phyloP scores from a whole-genome alignment of 495 filamentous ascomycete species.

The Pyrenula aspistea region DNA sequence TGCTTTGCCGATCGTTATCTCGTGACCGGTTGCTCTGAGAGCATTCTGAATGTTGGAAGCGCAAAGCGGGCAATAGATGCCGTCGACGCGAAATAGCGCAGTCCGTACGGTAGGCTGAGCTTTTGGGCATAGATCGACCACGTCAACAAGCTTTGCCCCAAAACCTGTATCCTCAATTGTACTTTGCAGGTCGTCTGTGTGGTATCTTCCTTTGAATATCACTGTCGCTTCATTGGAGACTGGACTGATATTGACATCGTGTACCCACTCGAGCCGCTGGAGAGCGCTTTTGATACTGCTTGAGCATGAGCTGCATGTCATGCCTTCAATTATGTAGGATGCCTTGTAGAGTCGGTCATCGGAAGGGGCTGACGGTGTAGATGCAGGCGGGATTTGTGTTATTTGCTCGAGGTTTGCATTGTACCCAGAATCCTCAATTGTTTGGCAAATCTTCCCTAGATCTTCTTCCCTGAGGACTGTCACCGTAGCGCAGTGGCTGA shows the following conservation, averaged over 20 bases:
- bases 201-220: constrained; percentile 42
- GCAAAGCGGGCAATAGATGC: constrained; percentile 85
- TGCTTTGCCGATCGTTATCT: constrained; percentile 32
- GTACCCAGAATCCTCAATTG: constrained; percentile 45
- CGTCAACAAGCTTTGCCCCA: constrained; percentile 35
- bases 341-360: constrained; percentile 30
- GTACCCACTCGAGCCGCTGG: constrained; percentile 49
- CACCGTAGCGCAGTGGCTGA: constrained; percentile 45
- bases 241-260: constrained; percentile 53
- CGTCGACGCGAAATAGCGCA: constrained; percentile 56
- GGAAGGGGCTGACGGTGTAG: not conserved
- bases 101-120: constrained; percentile 24
- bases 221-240: constrained; percentile 61
- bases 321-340: constrained; percentile 62
- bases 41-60: constrained; percentile 45
- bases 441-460: constrained; percentile 29
- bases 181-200: constrained; percentile 46
- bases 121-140: constrained; percentile 24
- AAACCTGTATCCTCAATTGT: constrained; percentile 75
- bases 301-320: constrained; percentile 74
- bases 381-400: constrained; percentile 7
- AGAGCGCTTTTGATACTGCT: constrained; percentile 52
- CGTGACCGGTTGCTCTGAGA: constrained; percentile 36
- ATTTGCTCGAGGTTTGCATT: constrained; percentile 37
- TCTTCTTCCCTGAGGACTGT: constrained; percentile 27